phyloP scores from a whole-genome alignment of 768 basidiomycete genomes.

The Paxillus rubicundulus region DNA sequence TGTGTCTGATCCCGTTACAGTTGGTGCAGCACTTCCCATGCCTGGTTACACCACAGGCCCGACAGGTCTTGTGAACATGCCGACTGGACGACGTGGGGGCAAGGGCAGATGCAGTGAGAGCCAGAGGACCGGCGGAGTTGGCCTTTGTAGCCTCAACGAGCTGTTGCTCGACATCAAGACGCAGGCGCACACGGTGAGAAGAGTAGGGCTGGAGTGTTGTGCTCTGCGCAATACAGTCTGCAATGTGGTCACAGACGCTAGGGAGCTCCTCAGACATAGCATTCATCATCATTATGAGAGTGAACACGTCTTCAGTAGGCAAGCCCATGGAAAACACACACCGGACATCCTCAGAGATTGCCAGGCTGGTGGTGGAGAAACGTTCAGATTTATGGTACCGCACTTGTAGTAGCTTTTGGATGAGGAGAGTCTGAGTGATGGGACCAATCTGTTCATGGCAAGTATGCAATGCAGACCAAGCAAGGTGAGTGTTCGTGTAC shows the following conservation, averaged over 20 bases:
- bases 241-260: constrained; percentile 7
- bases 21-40: too few relatives aligned
- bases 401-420: constrained; percentile 13
- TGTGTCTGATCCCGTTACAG: too few relatives aligned
- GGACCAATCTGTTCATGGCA: constrained; percentile 22
- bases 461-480: constrained; percentile 8
- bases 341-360: constrained; percentile 9
- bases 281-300: too few relatives aligned
- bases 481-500: not conserved
- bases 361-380: not conserved
- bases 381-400: constrained; percentile 1
- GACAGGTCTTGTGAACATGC: too few relatives aligned
- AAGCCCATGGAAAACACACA: constrained; percentile 19
- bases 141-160: too few relatives aligned
- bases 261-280: constrained; percentile 10
- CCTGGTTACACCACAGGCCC: too few relatives aligned
- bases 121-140: too few relatives aligned
- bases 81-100: too few relatives aligned
- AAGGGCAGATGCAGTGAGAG: too few relatives aligned
- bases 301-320: constrained; percentile 10
- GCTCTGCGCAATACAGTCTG: not conserved
- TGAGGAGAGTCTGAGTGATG: constrained; percentile 21
- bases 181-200: too few relatives aligned
- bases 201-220: too few relatives aligned
- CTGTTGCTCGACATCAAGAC: too few relatives aligned